Evolutionary conservation across 2,329 filamentous ascomycete genomes (phyloP).

Genomic region (Pyrenophora teres): DNA sequence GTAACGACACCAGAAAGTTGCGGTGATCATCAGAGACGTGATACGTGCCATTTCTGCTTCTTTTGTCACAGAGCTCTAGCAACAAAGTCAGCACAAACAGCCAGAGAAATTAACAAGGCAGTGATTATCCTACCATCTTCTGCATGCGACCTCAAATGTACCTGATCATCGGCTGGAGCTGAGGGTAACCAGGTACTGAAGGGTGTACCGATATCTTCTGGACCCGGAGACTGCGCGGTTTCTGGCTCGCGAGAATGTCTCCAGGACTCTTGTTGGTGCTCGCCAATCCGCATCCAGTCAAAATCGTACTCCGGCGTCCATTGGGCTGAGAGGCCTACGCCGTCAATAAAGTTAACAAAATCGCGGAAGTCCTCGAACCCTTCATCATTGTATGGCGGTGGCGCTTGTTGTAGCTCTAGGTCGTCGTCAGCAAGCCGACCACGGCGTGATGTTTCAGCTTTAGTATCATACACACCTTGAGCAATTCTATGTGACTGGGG

Average conservation of each 20-base stretch:
- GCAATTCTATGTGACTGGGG: slow-evolving; percentile 20
- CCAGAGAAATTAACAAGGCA: background rate
- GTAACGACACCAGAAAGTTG: slow-evolving; percentile 25
- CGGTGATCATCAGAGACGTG: slow-evolving; percentile 36
- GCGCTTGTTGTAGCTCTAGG: slow-evolving; percentile 11
- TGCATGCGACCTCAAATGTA: slow-evolving; percentile 26
- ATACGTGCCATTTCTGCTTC: slow-evolving; percentile 27
- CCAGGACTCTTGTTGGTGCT: slow-evolving; percentile 24
- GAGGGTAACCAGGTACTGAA: slow-evolving; percentile 41
- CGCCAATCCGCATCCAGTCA: slow-evolving; percentile 31
- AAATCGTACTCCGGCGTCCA: slow-evolving; percentile 41
- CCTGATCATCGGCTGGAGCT: slow-evolving; percentile 35
- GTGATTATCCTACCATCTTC: slow-evolving; percentile 18
- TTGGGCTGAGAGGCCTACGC: slow-evolving; percentile 37
- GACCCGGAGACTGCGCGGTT: slow-evolving; percentile 17
- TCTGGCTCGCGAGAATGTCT: slow-evolving; percentile 26
- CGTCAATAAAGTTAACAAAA: slow-evolving; percentile 42
- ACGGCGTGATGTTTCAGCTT: background rate
- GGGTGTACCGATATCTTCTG: slow-evolving; percentile 38
- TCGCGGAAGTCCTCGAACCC: slow-evolving; percentile 39
- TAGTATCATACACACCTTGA: slow-evolving; percentile 11
- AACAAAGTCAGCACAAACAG: background rate
- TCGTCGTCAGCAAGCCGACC: background rate
- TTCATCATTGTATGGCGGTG: slow-evolving; percentile 25
- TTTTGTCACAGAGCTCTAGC: slow-evolving; percentile 24